Evolutionary conservation across 768 basidiomycete genomes (phyloP), one percentile per base, ranked within the genome.

Genomic region (Boletus tylopilopsis): DNA sequence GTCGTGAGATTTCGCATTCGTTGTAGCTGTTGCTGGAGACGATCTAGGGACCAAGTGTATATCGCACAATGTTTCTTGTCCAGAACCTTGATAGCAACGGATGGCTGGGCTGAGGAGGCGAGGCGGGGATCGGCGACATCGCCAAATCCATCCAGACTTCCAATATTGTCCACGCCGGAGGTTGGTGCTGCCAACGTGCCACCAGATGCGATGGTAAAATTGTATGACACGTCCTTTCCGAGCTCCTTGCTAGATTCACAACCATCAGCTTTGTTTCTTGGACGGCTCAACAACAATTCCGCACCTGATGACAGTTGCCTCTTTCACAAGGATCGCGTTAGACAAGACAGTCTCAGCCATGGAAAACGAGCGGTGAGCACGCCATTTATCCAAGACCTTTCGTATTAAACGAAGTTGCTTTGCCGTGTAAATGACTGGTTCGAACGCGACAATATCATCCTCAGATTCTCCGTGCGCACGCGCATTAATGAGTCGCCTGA

Each of bases 1-100:
- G 85, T 84, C 7, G 87, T 89, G 33, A 94, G 73, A 65, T 94
- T 95, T 44, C 92, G 86, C 94, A 98, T 98, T 54, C 89, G 87
- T 59, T 86, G 84, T 16, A 97, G 71, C 53, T 93, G 94, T 56
- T 92, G 90, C 56, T 87, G 81, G 68, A 97, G 82, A 25, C 90
- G 82, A 60, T 90, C 85, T 37, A 94, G 70, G 16, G 92, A 92
- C 95, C 95, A 99, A 7, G 85, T 76, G 65, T 94, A 94, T 44
- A 97, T 83, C 18, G 90, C 87, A 58, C 82, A 85, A 61, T 95
- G 81, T 38, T 82, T 80, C 64, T 84, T 84, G 74, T 99, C 95
- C 29, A 96, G 73, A 37, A 99, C 87, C 68, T 95, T 97, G 72
- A 97, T 76, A 23, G 84, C 87, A 9, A 94, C 85, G 8, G 85